These are phyloP conservation scores for Emiliania huxleyi DNA, from an alignment of 78 protist species.

Conservation along the genomic window DNA sequence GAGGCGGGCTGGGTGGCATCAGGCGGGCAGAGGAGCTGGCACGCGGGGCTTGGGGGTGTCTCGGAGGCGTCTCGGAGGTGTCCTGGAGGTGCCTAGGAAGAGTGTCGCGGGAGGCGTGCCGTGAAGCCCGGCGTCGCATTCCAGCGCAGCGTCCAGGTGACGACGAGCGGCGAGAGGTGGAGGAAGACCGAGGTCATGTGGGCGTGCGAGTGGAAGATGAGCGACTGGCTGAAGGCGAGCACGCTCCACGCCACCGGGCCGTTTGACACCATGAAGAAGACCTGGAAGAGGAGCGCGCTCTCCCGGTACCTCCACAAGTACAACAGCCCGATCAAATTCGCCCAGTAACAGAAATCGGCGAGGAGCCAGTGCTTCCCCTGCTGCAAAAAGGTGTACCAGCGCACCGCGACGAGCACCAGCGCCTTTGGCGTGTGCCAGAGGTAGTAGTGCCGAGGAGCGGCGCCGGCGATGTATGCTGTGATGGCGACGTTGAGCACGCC, in stretches of 20 bases:
- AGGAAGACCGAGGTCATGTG: neutral
- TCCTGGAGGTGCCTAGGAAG: no score
- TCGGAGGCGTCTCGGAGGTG: no score
- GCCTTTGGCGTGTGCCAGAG: slow-evolving; percentile 12
- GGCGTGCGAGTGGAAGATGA: neutral
- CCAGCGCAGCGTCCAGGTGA: neutral
- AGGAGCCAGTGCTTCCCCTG: neutral
- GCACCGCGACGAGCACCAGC: neutral
- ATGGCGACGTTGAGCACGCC: neutral
- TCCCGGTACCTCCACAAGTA: neutral
- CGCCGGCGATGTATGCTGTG: neutral
- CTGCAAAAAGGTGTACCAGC: neutral
- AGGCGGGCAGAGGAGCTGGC: no score
- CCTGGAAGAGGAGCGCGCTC: neutral
- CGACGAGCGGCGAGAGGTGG: neutral
- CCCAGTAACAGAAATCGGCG: neutral
- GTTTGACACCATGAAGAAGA: neutral
- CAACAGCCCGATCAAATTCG: neutral
- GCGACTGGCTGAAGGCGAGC: neutral
- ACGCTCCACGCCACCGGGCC: neutral
- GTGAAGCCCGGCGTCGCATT: no score
- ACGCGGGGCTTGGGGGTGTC: no score
- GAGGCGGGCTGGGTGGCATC: neutral
- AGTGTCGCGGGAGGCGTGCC: no score
- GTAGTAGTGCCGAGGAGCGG: neutral